Percentiles rank a stretch among this genome's conserved stretches.
Evolutionary conservation across 2,329 filamentous ascomycete species (phyloP).

Genomic region (Furcasterigmium furcatum): DNA sequence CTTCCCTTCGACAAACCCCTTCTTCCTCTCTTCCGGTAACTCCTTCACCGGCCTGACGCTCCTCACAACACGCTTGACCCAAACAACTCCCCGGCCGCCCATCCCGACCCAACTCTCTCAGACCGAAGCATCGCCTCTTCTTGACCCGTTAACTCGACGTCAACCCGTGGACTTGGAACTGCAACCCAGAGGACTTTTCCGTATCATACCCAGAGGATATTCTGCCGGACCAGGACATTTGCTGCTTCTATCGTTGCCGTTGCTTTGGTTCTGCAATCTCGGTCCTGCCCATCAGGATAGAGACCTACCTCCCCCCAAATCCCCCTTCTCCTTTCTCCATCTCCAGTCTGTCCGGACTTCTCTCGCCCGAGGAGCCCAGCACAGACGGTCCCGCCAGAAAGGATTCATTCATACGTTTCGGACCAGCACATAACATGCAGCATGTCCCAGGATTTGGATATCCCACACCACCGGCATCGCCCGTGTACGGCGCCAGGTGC

Average conservation of each 20-base stretch:
- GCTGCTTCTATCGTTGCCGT: conserved; percentile 7
- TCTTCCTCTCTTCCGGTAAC: conserved; percentile 5
- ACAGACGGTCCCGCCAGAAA: conserved; percentile 10
- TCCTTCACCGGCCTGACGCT: conserved; percentile 9
- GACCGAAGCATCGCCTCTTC: conserved; percentile 4
- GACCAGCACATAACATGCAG: conserved; percentile 49
- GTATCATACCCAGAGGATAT: conserved; percentile 13
- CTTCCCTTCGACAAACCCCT: conserved; percentile 14
- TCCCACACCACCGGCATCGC: conserved; percentile 56
- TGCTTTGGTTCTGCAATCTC: conserved; percentile 6
- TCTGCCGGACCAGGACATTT: conserved; percentile 12
- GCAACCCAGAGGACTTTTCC: not conserved
- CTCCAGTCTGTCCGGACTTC: conserved; percentile 12
- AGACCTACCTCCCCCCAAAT: too few relatives aligned
- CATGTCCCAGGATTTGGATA: conserved; percentile 55
- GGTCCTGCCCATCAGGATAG: conserved; percentile 8
- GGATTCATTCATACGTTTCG: not conserved
- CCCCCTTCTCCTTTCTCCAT: conserved; percentile 17
- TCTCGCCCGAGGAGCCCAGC: conserved; percentile 13
- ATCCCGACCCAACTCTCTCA: too few relatives aligned
- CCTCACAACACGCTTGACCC: too few relatives aligned
- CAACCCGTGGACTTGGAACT: conserved; percentile 23
- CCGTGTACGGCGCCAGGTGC: conserved; percentile 49
- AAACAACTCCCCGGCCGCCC: too few relatives aligned
- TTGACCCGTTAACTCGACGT: conserved; percentile 51